Evolutionary conservation across 2,329 filamentous ascomycete genomes (phyloP).

Genomic region (Cytospora mali): DNA sequence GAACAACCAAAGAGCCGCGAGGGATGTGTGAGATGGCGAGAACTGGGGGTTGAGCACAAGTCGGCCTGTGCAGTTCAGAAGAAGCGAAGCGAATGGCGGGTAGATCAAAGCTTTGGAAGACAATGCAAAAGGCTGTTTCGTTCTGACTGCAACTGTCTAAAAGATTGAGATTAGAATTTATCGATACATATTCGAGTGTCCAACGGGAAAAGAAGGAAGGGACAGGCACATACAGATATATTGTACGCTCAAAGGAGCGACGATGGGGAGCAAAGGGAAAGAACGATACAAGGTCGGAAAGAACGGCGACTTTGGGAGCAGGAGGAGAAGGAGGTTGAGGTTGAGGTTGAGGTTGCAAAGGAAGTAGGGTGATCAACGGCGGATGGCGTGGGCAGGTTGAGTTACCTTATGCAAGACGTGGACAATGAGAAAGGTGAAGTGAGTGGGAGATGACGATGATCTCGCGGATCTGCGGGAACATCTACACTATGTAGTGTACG

Average conservation of each 20-base stretch:
- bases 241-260: background rate
- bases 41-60: background rate
- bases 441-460: background rate
- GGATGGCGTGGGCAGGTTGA: background rate
- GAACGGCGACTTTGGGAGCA: background rate
- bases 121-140: background rate
- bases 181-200: no score
- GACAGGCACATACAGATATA: background rate
- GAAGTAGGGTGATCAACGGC: background rate
- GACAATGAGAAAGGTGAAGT: background rate
- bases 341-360: no score
- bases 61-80: background rate
- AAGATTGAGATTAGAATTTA: no score
- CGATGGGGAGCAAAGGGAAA: background rate
- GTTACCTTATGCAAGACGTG: background rate
- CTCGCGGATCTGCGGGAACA: background rate
- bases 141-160: background rate
- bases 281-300: background rate
- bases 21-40: background rate
- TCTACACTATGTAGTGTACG: no score
- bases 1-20: background rate
- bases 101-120: background rate
- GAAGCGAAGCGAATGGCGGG: background rate
- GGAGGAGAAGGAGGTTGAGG: no score
- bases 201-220: background rate